Evolutionary conservation across 164 flowering plant genomes (phyloP), one percentile per base, ranked within the genome.

Genomic region (Warburgia ugandensis): DNA sequence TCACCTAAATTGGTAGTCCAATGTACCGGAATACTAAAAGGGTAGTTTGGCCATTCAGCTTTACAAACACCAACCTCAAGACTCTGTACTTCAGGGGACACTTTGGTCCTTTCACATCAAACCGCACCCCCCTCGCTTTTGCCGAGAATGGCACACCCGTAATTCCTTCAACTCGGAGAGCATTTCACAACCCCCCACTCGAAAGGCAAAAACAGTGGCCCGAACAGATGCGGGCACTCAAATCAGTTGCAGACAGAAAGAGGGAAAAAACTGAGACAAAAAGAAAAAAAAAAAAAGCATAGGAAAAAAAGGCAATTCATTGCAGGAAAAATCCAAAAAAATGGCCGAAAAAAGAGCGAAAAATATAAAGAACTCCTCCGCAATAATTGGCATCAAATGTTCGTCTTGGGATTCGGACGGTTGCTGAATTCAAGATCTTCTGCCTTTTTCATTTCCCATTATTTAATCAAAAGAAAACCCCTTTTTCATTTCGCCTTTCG

Each of bases 321-420:
- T n/a, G n/a, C n/a, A n/a, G n/a, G n/a, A n/a, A 43, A 16, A 43
- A 12, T 22, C 22, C 13, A 22, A 22, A 5, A 43, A 5, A 19
- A 41, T 41, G 22, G 22, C 19, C 3, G 12, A 6, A 21, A 17
- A 20, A 20, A 17, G 7, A 16, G 22, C 20, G 5, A 44, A 44
- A 22, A 19, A 11, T 9, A 32, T 22, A 14, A 22, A 6, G 23
- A 33, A 13, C 10, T 9, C 32, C 12, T 21, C 56, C 56, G 65
- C 75, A 73, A 77, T 73, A 71, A 80, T 71, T 73, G 78, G 87
- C 75, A 77, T 78, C 81, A 69, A 71, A 76, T 78, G 77, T 80
- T 67, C 48, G 28, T 71, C 59, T 76, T 21, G 81, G 79, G 82
- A 81, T 77, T 78, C 80, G 69, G 75, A 77, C 82, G 64, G 57